Evolutionary conservation across 2,329 filamentous ascomycete species (phyloP).

Genomic region (Cytospora paraplurivora): DNA sequence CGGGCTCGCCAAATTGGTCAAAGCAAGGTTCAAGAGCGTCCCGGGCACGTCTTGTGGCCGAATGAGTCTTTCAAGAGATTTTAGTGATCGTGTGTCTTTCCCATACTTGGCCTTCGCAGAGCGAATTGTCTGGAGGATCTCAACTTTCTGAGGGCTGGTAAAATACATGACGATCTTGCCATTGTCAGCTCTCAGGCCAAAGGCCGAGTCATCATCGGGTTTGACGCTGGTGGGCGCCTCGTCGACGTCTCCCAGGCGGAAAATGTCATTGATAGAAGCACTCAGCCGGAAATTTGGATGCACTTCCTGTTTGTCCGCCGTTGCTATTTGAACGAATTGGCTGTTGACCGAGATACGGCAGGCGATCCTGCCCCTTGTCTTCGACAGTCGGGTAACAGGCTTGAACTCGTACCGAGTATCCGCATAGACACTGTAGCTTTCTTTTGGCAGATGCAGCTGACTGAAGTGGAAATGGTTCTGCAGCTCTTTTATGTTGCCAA

Average conservation of each 20-base stretch:
- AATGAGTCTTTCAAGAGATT: slow-evolving; percentile 66
- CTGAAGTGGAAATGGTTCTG: slow-evolving; percentile 68
- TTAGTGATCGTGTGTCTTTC: slow-evolving; percentile 62
- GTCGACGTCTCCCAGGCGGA: slow-evolving; percentile 67
- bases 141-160: slow-evolving; percentile 64
- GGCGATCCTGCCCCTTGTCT: slow-evolving; percentile 70
- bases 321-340: slow-evolving; percentile 71
- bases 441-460: slow-evolving; percentile 67
- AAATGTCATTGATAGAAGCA: slow-evolving; percentile 70
- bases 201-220: slow-evolving; percentile 67
- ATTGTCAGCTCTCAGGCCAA: slow-evolving; percentile 67
- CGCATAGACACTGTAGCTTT: slow-evolving; percentile 68
- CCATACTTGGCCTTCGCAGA: slow-evolving; percentile 64
- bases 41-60: slow-evolving; percentile 71
- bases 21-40: slow-evolving; percentile 66
- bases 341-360: slow-evolving; percentile 69
- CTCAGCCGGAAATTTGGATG: slow-evolving; percentile 62
- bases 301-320: slow-evolving; percentile 68
- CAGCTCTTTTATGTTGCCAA: slow-evolving; percentile 66
- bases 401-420: slow-evolving; percentile 68
- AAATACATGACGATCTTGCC: slow-evolving; percentile 74
- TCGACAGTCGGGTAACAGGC: slow-evolving; percentile 65
- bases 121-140: slow-evolving; percentile 65
- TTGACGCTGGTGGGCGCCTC: slow-evolving; percentile 66
- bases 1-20: slow-evolving; percentile 66